Evolutionary conservation across 2,329 filamentous ascomycete genomes (phyloP), one percentile per base, ranked within the genome.

Genomic region (Fusarium verrucosum): DNA sequence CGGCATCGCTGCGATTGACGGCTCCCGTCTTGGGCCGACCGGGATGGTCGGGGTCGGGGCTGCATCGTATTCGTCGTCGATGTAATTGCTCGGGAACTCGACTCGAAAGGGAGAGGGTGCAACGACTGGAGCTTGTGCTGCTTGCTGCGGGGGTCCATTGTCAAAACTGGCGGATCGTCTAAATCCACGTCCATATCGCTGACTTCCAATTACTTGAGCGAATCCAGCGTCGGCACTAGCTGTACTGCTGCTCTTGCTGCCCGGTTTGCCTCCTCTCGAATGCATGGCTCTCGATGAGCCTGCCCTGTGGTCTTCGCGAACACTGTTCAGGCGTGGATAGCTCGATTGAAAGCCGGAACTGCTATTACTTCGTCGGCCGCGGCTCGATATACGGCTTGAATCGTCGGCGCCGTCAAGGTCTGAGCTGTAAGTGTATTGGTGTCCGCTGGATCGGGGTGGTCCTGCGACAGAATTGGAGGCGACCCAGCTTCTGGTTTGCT

Each of bases 31-130:
- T 54, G 94, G 92, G 7, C 94, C 94, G 44, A 85, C 89, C 30
- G 92, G 92, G 32, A 97, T 84, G 25, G 88, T 94, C 7, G 94
- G 94, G 33, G 90, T 94, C 14, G 94, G 94, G 23, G 93, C 94
- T 47, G 92, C 91, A 74, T 95, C 91, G 77, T 89, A 88, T 70
- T 90, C 86, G 69, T 84, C 81, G 65, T 58, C 62, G 46, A 83
- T 77, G 65, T 83, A 82, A 55, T 77, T 79, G 65, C 80, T 81
- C 55, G 81, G 77, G 61, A 83, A 81, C 38, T 85, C 82, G 60
- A 81, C 72, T 62, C 82, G 80, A 79, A 82, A 84, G 43, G 75
- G 74, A 25, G 74, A 67, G 13, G 71, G 67, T 45, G 72, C 66
- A 22, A 70, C 43, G 37, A 56, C 61, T 45, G 68, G 66, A n/a